A percentile compares a stretch with the other conserved stretches of the same genome.
These are phyloP conservation scores for Candida montana DNA, from an alignment of 805 yeast genomes.

Conservation along the genomic window DNA sequence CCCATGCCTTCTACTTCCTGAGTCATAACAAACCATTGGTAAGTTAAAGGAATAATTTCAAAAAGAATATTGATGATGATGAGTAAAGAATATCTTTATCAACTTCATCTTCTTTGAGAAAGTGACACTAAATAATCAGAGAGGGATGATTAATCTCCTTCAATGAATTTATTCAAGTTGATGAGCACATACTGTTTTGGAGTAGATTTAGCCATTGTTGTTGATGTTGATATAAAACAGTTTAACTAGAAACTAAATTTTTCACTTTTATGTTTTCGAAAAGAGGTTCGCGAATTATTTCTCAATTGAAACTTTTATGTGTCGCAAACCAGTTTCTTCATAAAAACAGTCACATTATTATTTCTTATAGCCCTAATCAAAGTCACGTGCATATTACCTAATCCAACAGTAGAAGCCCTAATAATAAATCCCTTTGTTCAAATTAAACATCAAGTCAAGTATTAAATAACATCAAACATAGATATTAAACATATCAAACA, in stretches of 20 bases:
- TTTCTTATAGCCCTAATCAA: too few relatives aligned
- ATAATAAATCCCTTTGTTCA: too few relatives aligned
- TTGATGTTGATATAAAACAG: not conserved
- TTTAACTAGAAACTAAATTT: constrained; percentile 2
- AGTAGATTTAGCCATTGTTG: constrained; percentile 26
- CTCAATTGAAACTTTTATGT: too few relatives aligned
- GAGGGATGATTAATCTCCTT: not conserved
- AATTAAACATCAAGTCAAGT: too few relatives aligned
- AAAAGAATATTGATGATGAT: not conserved
- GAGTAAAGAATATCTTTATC: constrained; percentile 22
- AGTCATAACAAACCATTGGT: not conserved
- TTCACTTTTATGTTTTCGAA: constrained; percentile 1
- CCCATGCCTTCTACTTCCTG: constrained; percentile 26
- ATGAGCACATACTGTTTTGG: constrained; percentile 28
- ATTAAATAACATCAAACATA: too few relatives aligned
- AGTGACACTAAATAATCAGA: not conserved
- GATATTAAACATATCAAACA: too few relatives aligned
- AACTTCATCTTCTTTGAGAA: not conserved
- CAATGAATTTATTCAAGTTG: constrained; percentile 9
- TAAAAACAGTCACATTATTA: too few relatives aligned
- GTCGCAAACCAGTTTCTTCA: too few relatives aligned
- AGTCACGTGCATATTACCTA: too few relatives aligned
- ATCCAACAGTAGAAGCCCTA: too few relatives aligned
- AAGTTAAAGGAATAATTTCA: constrained; percentile 5
- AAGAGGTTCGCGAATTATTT: too few relatives aligned